Base-by-base conservation (phyloP, 73 alveolate species). In the Durusdinium trenchii region DNA sequence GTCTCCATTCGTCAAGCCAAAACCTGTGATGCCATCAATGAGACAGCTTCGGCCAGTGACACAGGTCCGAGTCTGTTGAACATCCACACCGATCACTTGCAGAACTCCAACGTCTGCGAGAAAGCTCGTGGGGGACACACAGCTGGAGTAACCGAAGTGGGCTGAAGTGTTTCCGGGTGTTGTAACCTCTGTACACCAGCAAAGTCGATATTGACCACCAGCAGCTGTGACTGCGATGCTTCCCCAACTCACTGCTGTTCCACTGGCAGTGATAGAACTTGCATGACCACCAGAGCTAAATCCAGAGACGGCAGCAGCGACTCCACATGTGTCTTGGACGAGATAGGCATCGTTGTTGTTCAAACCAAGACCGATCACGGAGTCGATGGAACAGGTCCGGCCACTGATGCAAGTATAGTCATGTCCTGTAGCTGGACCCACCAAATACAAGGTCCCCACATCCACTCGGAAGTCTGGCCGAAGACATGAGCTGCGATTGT, bases 361-460 rank as follows among this genome's bases (percentile, higher is more conserved):
- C 62, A 79, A 47, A 47, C 90, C 90, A 32, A 79, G 90, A 28
- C 90, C 90, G 30, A 38, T 40, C 48, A 79, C 90, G 18, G 90
- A 79, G 64, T 45, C 64, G 47, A 79, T 30, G 5, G 48, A 28
- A 45, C 90, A 79, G 3, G 57, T 45, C 18, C 38, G 90, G 90
- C 90, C 90, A 28, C 67, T 79, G 90, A 79, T 79, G 90, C 90
- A 82, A 35, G 92, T 82, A 71, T 48, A 82, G 48, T 6, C 51
- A 23, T 82, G 92, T 14, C 51, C 92, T 32, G 71, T 60, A 9
- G 61, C n/a, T 12, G 92, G 92, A n/a, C 94, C 94, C 57, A 84
- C 76, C 28, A 84, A 50, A 20, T 38, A 43, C 94, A 84, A 14
- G 10, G 76, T 36, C 40, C 94, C 94, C 28, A 42, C 51, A 36